Evolutionary conservation across 2,329 filamentous ascomycete genomes (phyloP).

Genomic region (Nectriaceae sp.): DNA sequence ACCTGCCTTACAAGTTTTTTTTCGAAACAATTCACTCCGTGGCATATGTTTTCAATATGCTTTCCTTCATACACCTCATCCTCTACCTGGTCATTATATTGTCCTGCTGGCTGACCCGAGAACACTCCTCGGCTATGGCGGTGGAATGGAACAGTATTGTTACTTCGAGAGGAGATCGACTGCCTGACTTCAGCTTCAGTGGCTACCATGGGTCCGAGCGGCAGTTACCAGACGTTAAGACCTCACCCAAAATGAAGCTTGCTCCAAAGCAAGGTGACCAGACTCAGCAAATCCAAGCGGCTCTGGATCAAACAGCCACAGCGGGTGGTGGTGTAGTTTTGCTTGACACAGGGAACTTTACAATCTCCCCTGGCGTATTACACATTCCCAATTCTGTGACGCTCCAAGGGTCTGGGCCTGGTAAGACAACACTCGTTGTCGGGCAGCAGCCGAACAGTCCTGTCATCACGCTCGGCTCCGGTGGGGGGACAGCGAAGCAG

Average conservation of each 20-base stretch:
- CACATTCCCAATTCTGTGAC: conserved; percentile 6
- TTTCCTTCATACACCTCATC: neutral
- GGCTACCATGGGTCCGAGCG: conserved; percentile 20
- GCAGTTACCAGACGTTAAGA: conserved; percentile 5
- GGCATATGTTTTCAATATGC: neutral
- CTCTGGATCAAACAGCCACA: conserved; percentile 11
- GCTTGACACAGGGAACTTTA: conserved; percentile 11
- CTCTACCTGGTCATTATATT: neutral
- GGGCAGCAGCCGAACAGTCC: conserved; percentile 1
- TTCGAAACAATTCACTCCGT: too few species aligned
- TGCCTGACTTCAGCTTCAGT: conserved; percentile 25
- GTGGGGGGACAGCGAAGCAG: neutral
- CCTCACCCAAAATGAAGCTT: neutral
- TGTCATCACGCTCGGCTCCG: conserved; percentile 17
- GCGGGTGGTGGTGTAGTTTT: conserved; percentile 17
- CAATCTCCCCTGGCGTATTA: conserved; percentile 12
- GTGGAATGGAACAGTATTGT: conserved; percentile 17
- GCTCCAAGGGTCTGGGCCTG: conserved; percentile 3
- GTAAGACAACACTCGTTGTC: conserved; percentile 7
- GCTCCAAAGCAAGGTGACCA: conserved; percentile 6
- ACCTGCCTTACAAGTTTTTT: too few species aligned
- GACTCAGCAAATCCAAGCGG: conserved; percentile 11
- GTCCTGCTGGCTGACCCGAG: neutral
- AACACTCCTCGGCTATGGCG: neutral
- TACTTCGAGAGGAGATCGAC: conserved; percentile 10